A percentile compares a stretch with the other conserved stretches of the same genome.
Conservation (phyloP, 2,329 filamentous ascomycete genomes). For the Elsinoe perseae region DNA sequence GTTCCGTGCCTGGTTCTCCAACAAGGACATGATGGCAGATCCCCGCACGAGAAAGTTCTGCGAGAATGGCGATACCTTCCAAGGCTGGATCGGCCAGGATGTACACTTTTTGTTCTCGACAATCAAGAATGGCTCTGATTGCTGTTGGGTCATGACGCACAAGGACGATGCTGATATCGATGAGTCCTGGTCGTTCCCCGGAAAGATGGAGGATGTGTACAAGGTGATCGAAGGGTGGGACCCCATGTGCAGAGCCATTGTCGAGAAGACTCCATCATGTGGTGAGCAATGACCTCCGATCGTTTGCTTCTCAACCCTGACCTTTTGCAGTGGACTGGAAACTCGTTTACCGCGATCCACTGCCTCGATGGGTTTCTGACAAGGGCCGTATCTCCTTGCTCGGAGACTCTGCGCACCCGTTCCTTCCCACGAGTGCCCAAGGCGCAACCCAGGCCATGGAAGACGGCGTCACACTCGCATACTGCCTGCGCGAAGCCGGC, state of each 20-base stretch:
- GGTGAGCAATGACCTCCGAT: not conserved
- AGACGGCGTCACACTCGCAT: constrained; percentile 42
- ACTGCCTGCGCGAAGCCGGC: constrained; percentile 38
- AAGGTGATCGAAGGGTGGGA: constrained; percentile 34
- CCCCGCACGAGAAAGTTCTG: constrained; percentile 33
- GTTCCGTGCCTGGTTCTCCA: constrained; percentile 41
- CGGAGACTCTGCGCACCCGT: constrained; percentile 49
- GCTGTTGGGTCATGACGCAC: constrained; percentile 40
- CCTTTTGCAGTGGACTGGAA: constrained; percentile 43
- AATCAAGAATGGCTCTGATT: constrained; percentile 31
- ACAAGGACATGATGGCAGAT: constrained; percentile 33
- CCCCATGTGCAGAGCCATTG: constrained; percentile 39
- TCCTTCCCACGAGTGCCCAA: constrained; percentile 47
- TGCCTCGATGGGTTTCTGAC: constrained; percentile 47
- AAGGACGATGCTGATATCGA: constrained; percentile 39
- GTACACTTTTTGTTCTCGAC: constrained; percentile 35
- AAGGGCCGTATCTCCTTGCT: constrained; percentile 45
- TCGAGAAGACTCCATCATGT: constrained; percentile 31
- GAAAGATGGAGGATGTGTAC: constrained; percentile 39
- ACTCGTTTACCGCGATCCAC: constrained; percentile 47
- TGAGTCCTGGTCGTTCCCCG: constrained; percentile 42
- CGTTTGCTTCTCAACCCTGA: not conserved
- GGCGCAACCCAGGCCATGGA: constrained; percentile 49
- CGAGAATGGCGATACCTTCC: constrained; percentile 32
- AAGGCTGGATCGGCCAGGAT: constrained; percentile 32